Conservation (phyloP, 2,329 filamentous ascomycete genomes). For the Scedosporium apiospermum region DNA sequence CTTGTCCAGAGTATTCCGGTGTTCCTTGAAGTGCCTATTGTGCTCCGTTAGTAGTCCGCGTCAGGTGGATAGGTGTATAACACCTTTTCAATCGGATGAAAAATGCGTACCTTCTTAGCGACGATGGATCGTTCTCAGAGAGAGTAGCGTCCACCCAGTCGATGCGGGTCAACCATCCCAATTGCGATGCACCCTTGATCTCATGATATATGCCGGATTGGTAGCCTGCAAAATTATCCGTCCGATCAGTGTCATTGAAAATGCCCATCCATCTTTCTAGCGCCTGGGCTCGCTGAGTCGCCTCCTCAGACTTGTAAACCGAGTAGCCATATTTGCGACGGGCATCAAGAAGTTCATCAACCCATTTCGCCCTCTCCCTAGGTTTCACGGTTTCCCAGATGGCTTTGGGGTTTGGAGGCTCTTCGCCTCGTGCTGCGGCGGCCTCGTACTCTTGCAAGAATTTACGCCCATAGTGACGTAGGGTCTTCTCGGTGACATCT, state of each 20-base stretch:
- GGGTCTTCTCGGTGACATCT: not conserved
- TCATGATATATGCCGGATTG: not conserved
- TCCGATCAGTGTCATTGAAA: not conserved
- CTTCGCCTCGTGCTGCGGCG: not conserved
- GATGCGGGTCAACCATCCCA: not conserved
- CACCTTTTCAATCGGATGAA: not conserved
- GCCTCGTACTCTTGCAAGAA: not conserved
- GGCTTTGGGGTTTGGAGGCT: not conserved
- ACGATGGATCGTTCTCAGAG: not conserved
- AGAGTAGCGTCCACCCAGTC: not conserved
- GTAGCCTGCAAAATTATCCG: not conserved
- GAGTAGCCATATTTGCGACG: not conserved
- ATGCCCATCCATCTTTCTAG: not conserved
- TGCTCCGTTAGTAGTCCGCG: not conserved
- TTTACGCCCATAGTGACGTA: not conserved
- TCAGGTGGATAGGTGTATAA: not conserved
- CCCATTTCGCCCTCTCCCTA: not conserved
- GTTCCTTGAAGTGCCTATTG: not conserved
- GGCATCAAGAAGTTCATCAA: not conserved
- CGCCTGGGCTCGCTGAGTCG: not conserved
- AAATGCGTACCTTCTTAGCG: not conserved
- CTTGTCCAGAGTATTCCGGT: not conserved
- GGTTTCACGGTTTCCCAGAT: not conserved
- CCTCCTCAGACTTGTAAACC: not conserved
- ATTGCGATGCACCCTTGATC: not conserved